A percentile compares a stretch with the other conserved stretches of the same genome.
Conservation (phyloP, 495 filamentous ascomycete species). For the Neurospora sp. region DNA sequence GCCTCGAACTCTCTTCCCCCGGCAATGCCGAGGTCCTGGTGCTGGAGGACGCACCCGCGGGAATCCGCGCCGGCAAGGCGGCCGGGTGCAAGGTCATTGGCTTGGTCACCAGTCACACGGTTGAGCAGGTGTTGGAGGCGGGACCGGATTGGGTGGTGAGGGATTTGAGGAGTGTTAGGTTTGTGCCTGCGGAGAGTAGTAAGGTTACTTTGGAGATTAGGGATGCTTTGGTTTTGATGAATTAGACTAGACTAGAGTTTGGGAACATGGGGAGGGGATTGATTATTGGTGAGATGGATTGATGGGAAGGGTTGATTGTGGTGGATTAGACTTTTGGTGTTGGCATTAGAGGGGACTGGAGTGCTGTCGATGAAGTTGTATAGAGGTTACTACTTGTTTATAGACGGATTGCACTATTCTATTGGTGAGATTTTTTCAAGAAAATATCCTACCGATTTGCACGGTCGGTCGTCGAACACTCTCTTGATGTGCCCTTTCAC, state of each 20-base stretch:
- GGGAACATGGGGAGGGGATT: background rate
- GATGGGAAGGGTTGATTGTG: background rate
- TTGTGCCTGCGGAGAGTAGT: conserved; percentile 27
- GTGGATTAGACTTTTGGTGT: background rate
- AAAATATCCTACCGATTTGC: background rate
- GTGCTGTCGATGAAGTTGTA: background rate
- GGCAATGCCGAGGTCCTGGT: conserved; percentile 50
- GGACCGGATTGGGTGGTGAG: conserved; percentile 81
- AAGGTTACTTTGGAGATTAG: conserved; percentile 45
- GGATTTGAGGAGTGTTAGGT: conserved; percentile 62
- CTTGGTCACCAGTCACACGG: conserved; percentile 75
- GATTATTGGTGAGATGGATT: background rate
- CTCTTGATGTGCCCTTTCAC: background rate
- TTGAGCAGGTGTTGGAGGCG: conserved; percentile 57
- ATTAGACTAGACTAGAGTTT: background rate
- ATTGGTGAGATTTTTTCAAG: background rate
- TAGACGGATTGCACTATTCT: background rate
- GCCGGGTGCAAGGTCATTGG: conserved; percentile 84
- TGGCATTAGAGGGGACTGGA: background rate
- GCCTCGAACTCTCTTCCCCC: conserved; percentile 41
- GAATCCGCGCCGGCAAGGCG: conserved; percentile 76
- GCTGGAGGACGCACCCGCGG: conserved; percentile 89
- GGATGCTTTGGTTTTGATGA: conserved; percentile 20
- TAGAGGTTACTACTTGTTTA: background rate
- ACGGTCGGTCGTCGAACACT: background rate